phyloP scores from a whole-genome alignment of 495 filamentous ascomycete species.

The Penicillium crystallinum region DNA sequence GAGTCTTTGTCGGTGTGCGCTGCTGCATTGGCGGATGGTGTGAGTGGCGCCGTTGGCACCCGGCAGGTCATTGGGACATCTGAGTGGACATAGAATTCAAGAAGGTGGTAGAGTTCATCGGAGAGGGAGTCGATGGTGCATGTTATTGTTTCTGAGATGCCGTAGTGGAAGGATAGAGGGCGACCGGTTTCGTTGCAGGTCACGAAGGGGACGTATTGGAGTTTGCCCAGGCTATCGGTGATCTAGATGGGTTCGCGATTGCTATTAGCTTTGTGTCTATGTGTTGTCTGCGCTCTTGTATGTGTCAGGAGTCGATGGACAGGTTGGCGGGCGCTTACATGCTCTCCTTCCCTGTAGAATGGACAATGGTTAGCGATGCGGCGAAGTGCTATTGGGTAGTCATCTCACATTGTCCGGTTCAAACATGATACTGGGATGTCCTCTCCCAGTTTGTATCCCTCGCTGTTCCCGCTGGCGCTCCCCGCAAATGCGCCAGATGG shows the following conservation, averaged over 20 bases:
- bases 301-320: neutral
- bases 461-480: slow-evolving; percentile 34
- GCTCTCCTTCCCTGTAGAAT: slow-evolving; percentile 45
- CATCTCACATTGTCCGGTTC: slow-evolving; percentile 59
- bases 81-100: slow-evolving; percentile 98
- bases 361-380: slow-evolving; percentile 14
- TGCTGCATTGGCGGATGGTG: slow-evolving; percentile 13
- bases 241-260: slow-evolving; percentile 50
- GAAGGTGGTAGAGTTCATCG: slow-evolving; percentile 91
- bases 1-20: slow-evolving; percentile 5
- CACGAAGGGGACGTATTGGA: slow-evolving; percentile 91
- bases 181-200: slow-evolving; percentile 82
- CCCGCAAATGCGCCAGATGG: slow-evolving; percentile 25
- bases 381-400: neutral
- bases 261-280: slow-evolving; percentile 12
- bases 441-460: slow-evolving; percentile 44
- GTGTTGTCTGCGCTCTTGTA: neutral
- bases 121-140: slow-evolving; percentile 83
- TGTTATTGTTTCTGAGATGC: slow-evolving; percentile 70
- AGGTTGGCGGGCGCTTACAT: slow-evolving; percentile 43
- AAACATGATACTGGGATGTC: slow-evolving; percentile 61
- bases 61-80: slow-evolving; percentile 92
- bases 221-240: slow-evolving; percentile 68
- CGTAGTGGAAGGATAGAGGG: slow-evolving; percentile 81
- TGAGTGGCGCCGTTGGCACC: slow-evolving; percentile 67